These are phyloP conservation scores for Penicillium psychrofluorescens DNA, from an alignment of 495 filamentous ascomycete genomes.

Conservation along the genomic window DNA sequence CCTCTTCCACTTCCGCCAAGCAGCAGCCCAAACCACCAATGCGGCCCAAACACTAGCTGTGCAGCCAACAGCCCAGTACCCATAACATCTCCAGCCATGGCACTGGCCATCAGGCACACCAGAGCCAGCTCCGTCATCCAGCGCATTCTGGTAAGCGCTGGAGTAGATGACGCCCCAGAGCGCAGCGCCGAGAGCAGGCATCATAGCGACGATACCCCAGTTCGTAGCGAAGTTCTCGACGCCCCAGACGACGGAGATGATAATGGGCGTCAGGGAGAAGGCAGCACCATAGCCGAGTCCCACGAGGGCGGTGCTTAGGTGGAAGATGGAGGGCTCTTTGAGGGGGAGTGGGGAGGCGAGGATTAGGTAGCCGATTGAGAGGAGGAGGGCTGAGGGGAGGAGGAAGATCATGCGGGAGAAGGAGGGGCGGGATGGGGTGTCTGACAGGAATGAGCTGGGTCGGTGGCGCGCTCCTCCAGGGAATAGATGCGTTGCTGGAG, in stretches of 20 bases:
- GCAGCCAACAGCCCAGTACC: conserved; percentile 72
- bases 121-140: conserved; percentile 24
- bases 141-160: conserved; percentile 64
- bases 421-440: conserved; percentile 31
- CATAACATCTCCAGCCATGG: conserved; percentile 75
- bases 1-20: conserved; percentile 82
- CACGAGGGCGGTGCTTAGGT: conserved; percentile 69
- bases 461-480: conserved; percentile 17
- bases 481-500: conserved; percentile 40
- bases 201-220: conserved; percentile 90
- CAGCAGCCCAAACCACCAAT: conserved; percentile 61
- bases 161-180: conserved; percentile 83
- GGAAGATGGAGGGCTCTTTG: conserved; percentile 61
- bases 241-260: conserved; percentile 92
- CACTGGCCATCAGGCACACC: conserved; percentile 31
- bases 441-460: conserved; percentile 14
- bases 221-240: conserved; percentile 98
- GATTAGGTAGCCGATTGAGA: conserved; percentile 68
- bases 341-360: conserved; percentile 67
- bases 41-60: conserved; percentile 69
- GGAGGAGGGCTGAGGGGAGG: conserved; percentile 61
- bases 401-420: conserved; percentile 78
- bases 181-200: conserved; percentile 76
- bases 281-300: conserved; percentile 89
- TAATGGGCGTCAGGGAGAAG: conserved; percentile 83